Conservation (phyloP, 176 grass and related monocot species). For the Alloteropsis semialata region DNA sequence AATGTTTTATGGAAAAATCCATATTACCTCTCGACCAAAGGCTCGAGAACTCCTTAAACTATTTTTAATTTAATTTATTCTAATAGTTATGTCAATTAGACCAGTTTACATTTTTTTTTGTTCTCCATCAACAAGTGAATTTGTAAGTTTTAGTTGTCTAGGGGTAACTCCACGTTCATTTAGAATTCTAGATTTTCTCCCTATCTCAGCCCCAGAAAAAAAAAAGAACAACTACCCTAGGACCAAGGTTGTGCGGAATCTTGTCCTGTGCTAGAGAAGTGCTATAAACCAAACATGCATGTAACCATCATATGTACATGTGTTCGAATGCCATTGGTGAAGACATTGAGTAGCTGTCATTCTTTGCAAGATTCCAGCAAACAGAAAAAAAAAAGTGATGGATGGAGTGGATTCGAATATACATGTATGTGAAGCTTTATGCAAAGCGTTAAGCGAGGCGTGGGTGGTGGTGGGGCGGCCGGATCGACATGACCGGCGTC, state of each 20-base stretch:
- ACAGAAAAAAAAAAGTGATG: conserved; percentile 3
- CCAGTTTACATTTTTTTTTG: no score
- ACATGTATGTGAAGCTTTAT: not conserved
- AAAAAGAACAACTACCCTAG: no score
- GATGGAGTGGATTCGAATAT: conserved; percentile 1
- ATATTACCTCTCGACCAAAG: no score
- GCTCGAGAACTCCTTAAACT: no score
- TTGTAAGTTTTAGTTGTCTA: no score
- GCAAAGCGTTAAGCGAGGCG: not conserved
- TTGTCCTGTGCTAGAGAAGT: not conserved
- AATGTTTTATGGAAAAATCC: no score
- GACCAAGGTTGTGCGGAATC: not conserved
- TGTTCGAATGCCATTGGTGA: not conserved
- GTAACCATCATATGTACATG: not conserved
- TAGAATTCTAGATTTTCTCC: no score
- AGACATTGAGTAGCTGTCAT: not conserved
- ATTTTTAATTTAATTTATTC: no score
- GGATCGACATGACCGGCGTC: not conserved
- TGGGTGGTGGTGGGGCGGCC: not conserved
- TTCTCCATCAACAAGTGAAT: no score
- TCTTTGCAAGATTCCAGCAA: conserved; percentile 23
- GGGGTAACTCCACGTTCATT: no score
- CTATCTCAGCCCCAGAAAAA: not conserved
- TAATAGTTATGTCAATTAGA: no score
- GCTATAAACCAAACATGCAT: not conserved